phyloP scores from a whole-genome alignment of 192 early-diverging fungal species.

The Mortierella antarctica region DNA sequence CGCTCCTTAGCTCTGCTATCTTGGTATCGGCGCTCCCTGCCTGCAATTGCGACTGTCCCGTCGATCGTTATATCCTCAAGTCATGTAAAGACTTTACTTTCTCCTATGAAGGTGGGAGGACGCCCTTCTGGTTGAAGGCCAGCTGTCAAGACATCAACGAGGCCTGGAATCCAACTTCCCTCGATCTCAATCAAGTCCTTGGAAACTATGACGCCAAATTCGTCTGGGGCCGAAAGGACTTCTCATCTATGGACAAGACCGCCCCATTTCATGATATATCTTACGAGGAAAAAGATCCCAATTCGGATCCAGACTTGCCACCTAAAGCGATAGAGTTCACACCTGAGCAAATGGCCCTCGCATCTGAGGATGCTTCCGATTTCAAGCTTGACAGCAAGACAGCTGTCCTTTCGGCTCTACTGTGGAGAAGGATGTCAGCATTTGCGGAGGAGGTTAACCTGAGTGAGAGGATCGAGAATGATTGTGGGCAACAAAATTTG shows the following conservation, averaged over 20 bases:
- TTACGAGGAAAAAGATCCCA: too few relatives aligned
- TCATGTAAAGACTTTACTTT: conserved; percentile 7
- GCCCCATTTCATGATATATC: too few relatives aligned
- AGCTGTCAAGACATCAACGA: conserved; percentile 2
- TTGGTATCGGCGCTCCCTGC: background rate
- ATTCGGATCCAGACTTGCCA: too few relatives aligned
- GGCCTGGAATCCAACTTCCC: conserved; percentile 7
- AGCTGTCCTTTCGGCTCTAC: background rate
- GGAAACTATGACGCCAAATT: conserved; percentile 5
- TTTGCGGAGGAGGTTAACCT: too few relatives aligned
- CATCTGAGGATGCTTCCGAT: background rate
- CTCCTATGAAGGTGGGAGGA: background rate
- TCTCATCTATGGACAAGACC: background rate
- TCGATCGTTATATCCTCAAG: background rate
- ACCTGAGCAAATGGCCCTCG: too few relatives aligned
- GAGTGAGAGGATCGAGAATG: too few relatives aligned
- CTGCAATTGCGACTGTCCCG: background rate
- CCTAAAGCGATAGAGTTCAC: too few relatives aligned
- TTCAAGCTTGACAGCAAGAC: background rate
- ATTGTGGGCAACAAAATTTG: too few relatives aligned
- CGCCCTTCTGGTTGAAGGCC: background rate
- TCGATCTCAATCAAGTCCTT: conserved; percentile 4
- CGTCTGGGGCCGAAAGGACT: background rate
- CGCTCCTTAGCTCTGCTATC: conserved; percentile 3
- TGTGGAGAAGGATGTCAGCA: too few relatives aligned